A percentile compares a stretch with the other conserved stretches of the same genome.
These are phyloP conservation scores for Aspergillus sclerotiicarbonarius DNA, from an alignment of 495 filamentous ascomycete genomes.

Conservation along the genomic window DNA sequence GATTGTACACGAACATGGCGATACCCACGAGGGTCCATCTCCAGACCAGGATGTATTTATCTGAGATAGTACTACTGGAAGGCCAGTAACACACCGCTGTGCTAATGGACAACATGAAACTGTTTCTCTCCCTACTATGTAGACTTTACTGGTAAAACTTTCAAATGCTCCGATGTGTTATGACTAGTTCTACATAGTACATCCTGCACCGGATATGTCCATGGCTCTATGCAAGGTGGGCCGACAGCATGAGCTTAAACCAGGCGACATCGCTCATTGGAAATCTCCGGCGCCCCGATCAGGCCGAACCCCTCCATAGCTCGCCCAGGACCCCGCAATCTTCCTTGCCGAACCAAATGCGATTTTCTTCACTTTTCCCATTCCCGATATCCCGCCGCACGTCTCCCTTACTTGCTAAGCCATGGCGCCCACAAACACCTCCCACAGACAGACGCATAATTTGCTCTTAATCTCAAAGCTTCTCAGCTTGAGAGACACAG, in stretches of 20 bases:
- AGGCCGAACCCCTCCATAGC: slow-evolving; percentile 18
- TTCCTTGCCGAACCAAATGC: background rate
- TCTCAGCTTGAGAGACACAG: slow-evolving; percentile 70
- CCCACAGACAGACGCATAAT: slow-evolving; percentile 80
- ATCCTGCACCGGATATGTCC: too few species aligned
- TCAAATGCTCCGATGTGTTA: too few species aligned
- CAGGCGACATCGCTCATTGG: slow-evolving; percentile 7
- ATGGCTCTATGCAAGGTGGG: background rate
- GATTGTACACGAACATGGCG: too few species aligned
- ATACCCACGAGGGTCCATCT: too few species aligned
- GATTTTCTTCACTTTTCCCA: background rate
- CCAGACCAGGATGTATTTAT: too few species aligned
- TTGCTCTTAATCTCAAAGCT: slow-evolving; percentile 83
- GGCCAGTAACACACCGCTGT: too few species aligned
- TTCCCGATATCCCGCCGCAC: background rate
- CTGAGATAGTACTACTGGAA: too few species aligned
- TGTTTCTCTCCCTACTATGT: too few species aligned
- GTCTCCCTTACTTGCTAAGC: background rate
- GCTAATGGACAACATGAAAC: too few species aligned
- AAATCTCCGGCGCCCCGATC: slow-evolving; percentile 22
- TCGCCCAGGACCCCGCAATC: slow-evolving; percentile 15
- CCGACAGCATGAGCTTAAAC: slow-evolving; percentile 3
- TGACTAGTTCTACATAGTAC: too few species aligned
- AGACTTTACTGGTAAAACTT: too few species aligned
- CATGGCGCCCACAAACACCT: slow-evolving; percentile 45